These are phyloP conservation scores for Onygena corvina DNA, from an alignment of 2,329 filamentous ascomycete genomes.

Conservation along the genomic window DNA sequence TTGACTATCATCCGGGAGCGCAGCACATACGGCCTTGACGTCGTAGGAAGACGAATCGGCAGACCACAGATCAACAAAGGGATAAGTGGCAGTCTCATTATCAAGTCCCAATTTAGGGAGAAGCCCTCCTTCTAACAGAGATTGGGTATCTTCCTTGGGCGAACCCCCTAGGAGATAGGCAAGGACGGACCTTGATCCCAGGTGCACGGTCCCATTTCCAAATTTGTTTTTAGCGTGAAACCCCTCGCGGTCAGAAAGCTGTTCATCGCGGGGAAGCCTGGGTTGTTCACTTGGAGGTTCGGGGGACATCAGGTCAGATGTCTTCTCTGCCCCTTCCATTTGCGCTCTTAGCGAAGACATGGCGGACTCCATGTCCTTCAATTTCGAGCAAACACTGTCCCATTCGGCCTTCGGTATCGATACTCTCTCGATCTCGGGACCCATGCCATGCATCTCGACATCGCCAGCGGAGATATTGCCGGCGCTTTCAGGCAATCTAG, in stretches of 20 bases:
- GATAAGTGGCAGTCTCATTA: slow-evolving; percentile 53
- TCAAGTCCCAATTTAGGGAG: slow-evolving; percentile 51
- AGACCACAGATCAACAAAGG: slow-evolving; percentile 54
- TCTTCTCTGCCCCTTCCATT: slow-evolving; percentile 29
- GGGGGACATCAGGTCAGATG: slow-evolving; percentile 7
- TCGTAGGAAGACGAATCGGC: slow-evolving; percentile 48
- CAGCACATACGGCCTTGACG: slow-evolving; percentile 46
- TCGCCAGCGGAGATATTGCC: slow-evolving; percentile 6
- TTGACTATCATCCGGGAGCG: slow-evolving; percentile 47
- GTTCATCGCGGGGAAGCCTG: not conserved
- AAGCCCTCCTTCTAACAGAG: slow-evolving; percentile 49
- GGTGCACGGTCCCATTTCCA: slow-evolving; percentile 49
- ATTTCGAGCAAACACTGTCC: slow-evolving; percentile 32
- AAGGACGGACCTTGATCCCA: slow-evolving; percentile 50
- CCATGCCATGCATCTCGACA: slow-evolving; percentile 6
- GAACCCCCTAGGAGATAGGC: slow-evolving; percentile 48
- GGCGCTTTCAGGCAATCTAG: slow-evolving; percentile 7
- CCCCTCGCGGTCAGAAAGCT: slow-evolving; percentile 34
- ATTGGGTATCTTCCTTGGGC: slow-evolving; percentile 35
- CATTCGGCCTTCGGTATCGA: slow-evolving; percentile 34
- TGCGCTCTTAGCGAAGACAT: slow-evolving; percentile 31
- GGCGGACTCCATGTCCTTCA: slow-evolving; percentile 35
- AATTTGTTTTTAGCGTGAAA: slow-evolving; percentile 50
- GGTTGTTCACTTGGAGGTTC: slow-evolving; percentile 9
- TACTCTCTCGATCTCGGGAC: slow-evolving; percentile 18